Evolutionary conservation across 1,139 yeast genomes (phyloP).

Genomic region (Citeromyces hawaiiensis): DNA sequence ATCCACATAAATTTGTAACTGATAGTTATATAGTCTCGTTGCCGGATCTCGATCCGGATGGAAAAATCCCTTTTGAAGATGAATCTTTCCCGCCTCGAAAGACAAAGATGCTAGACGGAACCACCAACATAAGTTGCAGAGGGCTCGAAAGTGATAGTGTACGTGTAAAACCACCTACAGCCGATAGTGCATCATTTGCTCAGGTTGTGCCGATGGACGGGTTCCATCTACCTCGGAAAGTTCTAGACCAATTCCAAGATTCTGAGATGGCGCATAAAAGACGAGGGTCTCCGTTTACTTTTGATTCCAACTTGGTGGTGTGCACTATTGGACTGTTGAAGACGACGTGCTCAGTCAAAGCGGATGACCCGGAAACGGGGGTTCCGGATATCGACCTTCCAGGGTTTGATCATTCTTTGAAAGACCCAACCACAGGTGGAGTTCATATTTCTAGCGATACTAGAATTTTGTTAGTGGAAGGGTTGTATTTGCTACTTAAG

Average conservation of each 20-base stretch:
- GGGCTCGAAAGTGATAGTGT: background rate
- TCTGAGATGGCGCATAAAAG: conserved; percentile 43
- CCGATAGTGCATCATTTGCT: conserved; percentile 12
- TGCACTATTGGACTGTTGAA: conserved; percentile 17
- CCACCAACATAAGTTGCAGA: background rate
- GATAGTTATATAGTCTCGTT: conserved; percentile 3
- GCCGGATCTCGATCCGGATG: background rate
- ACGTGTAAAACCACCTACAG: background rate
- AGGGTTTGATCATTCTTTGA: conserved; percentile 59
- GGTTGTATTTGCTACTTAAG: conserved; percentile 41
- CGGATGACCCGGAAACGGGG: conserved; percentile 4
- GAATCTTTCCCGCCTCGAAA: conserved; percentile 5
- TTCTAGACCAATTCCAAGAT: conserved; percentile 36
- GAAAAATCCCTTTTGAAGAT: conserved; percentile 5
- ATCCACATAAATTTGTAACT: background rate
- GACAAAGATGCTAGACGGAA: background rate
- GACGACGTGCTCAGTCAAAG: conserved; percentile 9
- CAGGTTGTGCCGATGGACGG: conserved; percentile 65
- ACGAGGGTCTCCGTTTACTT: conserved; percentile 81
- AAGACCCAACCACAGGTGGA: conserved; percentile 51
- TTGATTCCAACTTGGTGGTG: conserved; percentile 44
- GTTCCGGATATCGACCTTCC: conserved; percentile 39
- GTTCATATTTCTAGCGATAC: conserved; percentile 27
- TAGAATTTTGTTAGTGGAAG: conserved; percentile 48
- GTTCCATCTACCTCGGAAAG: conserved; percentile 53